phyloP scores from a whole-genome alignment of 169 alveolate species.

The Eimeria nieschulzi region DNA sequence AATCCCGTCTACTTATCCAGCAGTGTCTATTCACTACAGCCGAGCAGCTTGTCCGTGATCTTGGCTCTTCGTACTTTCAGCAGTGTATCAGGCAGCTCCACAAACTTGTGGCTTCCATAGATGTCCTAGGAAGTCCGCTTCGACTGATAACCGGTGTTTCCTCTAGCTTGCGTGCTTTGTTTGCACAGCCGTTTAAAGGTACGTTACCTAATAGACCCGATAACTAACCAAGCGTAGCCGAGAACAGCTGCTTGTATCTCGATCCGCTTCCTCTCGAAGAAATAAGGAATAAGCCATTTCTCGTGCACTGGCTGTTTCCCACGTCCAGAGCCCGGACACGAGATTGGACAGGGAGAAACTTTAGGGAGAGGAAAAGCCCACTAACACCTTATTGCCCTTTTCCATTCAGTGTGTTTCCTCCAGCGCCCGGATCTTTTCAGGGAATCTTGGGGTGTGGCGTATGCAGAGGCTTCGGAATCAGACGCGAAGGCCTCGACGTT shows the following conservation, averaged over 20 bases:
- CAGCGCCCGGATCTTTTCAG: no score
- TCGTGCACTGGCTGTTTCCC: no score
- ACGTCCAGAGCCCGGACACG: no score
- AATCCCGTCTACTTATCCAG: slow-evolving; percentile 62
- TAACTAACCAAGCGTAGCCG: background rate
- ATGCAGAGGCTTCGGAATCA: slow-evolving; percentile 17
- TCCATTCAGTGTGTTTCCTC: no score
- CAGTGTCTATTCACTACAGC: slow-evolving; percentile 54
- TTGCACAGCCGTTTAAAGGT: slow-evolving; percentile 25
- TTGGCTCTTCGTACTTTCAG: slow-evolving; percentile 43
- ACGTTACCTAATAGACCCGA: background rate
- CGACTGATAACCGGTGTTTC: slow-evolving; percentile 65
- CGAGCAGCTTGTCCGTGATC: slow-evolving; percentile 49
- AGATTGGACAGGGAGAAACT: no score
- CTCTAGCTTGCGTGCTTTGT: slow-evolving; percentile 52
- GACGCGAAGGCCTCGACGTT: slow-evolving; percentile 13
- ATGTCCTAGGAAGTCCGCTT: slow-evolving; percentile 73
- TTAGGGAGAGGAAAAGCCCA: no score
- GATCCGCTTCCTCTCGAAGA: no score
- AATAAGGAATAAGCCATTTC: no score
- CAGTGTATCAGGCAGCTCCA: slow-evolving; percentile 73
- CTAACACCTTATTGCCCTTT: no score
- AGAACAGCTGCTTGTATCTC: no score
- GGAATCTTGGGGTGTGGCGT: background rate
- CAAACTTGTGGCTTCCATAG: slow-evolving; percentile 70